Conservation (phyloP, 768 basidiomycete species). For the Macrolepiota fuliginosa region DNA sequence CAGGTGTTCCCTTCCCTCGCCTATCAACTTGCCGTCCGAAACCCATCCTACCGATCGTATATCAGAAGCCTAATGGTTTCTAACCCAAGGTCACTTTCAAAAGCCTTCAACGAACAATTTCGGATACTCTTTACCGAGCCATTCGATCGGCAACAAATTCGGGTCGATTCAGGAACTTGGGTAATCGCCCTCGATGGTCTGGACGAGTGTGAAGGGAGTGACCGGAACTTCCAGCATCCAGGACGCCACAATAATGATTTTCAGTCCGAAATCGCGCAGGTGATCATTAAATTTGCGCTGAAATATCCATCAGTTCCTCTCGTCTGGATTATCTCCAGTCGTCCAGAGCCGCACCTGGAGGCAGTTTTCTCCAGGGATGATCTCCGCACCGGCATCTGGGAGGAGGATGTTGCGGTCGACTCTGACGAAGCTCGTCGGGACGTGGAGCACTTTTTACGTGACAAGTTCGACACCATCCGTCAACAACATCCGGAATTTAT, state of each 20-base stretch:
- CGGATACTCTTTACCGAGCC: slow-evolving; percentile 14
- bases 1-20: slow-evolving; percentile 21
- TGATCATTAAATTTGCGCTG: slow-evolving; percentile 8
- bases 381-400: not conserved
- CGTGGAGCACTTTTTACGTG: slow-evolving; percentile 16
- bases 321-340: slow-evolving; percentile 24
- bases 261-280: slow-evolving; percentile 17
- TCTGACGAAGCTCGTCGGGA: slow-evolving; percentile 15
- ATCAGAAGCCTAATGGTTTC: slow-evolving; percentile 9
- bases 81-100: slow-evolving; percentile 10
- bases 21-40: slow-evolving; percentile 17
- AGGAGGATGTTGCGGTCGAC: slow-evolving; percentile 9
- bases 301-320: slow-evolving; percentile 13
- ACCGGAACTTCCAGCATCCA: not conserved
- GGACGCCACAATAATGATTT: not conserved
- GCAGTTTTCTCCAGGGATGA: slow-evolving; percentile 9
- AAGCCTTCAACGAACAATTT: slow-evolving; percentile 12
- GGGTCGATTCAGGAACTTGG: not conserved
- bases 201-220: slow-evolving; percentile 22
- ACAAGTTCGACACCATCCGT: slow-evolving; percentile 12
- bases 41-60: slow-evolving; percentile 4
- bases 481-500: slow-evolving; percentile 2
- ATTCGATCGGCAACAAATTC: not conserved
- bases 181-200: slow-evolving; percentile 25
- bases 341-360: slow-evolving; percentile 24